These are phyloP conservation scores for Crucihimalaya himalaica DNA, from an alignment of 345 rosid species.

Conservation along the genomic window DNA sequence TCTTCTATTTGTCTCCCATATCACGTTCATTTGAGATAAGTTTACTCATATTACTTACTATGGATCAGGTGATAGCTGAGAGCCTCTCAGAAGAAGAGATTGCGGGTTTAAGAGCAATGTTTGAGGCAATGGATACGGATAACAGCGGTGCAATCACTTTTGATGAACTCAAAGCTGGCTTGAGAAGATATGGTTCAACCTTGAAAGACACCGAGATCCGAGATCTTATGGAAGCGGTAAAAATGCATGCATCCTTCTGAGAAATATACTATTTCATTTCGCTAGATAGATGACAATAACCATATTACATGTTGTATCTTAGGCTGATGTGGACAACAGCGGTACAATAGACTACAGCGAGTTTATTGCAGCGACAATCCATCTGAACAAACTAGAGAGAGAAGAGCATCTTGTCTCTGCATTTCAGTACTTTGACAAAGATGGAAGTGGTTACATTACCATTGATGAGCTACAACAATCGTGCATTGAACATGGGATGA, in stretches of 20 bases:
- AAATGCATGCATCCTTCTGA: slow-evolving; percentile 16
- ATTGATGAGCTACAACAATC: slow-evolving; percentile 98
- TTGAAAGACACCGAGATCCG: slow-evolving; percentile 91
- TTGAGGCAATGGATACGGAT: slow-evolving; percentile 93
- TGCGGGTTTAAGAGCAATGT: slow-evolving; percentile 96
- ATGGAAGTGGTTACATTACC: slow-evolving; percentile 93
- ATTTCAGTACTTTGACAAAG: slow-evolving; percentile 94
- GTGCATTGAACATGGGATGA: slow-evolving; percentile 89
- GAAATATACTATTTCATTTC: neutral
- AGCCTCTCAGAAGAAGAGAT: slow-evolving; percentile 99
- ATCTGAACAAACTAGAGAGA: slow-evolving; percentile 92
- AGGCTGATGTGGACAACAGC: slow-evolving; percentile 99
- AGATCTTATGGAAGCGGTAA: slow-evolving; percentile 98
- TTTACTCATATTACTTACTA: slow-evolving; percentile 14
- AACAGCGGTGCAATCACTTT: slow-evolving; percentile 96
- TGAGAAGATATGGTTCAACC: slow-evolving; percentile 93
- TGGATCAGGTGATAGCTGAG: slow-evolving; percentile 91
- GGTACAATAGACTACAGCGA: slow-evolving; percentile 98
- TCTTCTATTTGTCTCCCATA: neutral
- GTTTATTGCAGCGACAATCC: slow-evolving; percentile 97
- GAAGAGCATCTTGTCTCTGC: slow-evolving; percentile 99
- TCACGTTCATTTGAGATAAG: slow-evolving; percentile 1
- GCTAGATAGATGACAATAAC: neutral
- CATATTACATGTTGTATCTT: slow-evolving; percentile 14
- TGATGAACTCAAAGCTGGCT: slow-evolving; percentile 98